Percentiles rank a stretch among this genome's conserved stretches.
Conservation (phyloP, 2,329 filamentous ascomycete species). For the Neonectria hederae region DNA sequence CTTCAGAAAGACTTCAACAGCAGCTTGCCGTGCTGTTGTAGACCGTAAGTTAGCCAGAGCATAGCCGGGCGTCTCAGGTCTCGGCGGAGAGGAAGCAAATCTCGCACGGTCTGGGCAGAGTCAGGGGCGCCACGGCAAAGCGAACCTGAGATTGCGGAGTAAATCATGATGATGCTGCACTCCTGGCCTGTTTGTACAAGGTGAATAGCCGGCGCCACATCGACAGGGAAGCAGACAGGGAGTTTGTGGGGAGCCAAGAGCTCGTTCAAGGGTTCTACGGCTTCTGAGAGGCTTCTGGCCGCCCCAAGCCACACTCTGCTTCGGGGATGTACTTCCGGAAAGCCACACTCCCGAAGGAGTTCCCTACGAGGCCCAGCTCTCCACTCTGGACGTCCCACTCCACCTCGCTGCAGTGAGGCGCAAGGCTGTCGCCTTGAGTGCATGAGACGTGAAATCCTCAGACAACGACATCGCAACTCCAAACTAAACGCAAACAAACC, state of each 20-base stretch:
- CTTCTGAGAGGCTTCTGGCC: slow-evolving; percentile 2
- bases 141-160: slow-evolving; percentile 39
- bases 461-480: slow-evolving; percentile 21
- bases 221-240: background rate
- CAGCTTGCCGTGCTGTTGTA: slow-evolving; percentile 11
- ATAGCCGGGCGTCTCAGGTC: slow-evolving; percentile 2
- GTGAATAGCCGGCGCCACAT: slow-evolving; percentile 42
- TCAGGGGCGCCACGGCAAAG: slow-evolving; percentile 29
- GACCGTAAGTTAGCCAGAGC: slow-evolving; percentile 8
- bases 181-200: slow-evolving; percentile 36
- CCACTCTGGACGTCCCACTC: slow-evolving; percentile 18
- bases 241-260: background rate
- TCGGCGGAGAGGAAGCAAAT: slow-evolving; percentile 30
- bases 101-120: slow-evolving; percentile 33
- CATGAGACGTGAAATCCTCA: slow-evolving; percentile 20
- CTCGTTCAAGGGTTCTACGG: slow-evolving; percentile 15
- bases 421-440: slow-evolving; percentile 20
- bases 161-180: slow-evolving; percentile 32
- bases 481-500: slow-evolving; percentile 5
- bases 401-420: slow-evolving; percentile 17
- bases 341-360: slow-evolving; percentile 14
- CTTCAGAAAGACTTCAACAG: background rate
- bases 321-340: slow-evolving; percentile 19
- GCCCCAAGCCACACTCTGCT: slow-evolving; percentile 1
- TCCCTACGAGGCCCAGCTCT: background rate